phyloP scores from a whole-genome alignment of 2,329 filamentous ascomycete species.

The Emergomyces orientalis region DNA sequence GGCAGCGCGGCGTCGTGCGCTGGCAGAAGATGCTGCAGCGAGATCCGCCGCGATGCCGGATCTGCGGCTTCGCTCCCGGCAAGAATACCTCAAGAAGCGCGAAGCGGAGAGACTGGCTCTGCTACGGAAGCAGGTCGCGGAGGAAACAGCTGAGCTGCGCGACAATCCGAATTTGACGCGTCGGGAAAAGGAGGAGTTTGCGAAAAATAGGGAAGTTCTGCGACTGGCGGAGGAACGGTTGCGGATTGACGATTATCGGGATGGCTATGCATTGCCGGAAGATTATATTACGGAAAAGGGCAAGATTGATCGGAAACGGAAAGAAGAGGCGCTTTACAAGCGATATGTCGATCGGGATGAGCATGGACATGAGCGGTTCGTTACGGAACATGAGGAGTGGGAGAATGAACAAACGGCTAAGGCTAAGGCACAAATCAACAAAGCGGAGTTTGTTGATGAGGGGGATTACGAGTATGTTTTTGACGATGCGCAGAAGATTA shows the following conservation, averaged over 20 bases:
- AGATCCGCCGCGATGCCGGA: slow-evolving; percentile 67
- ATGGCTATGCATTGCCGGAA: slow-evolving; percentile 88
- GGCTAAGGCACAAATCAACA: slow-evolving; percentile 74
- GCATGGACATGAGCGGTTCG: slow-evolving; percentile 75
- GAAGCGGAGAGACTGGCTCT: slow-evolving; percentile 77
- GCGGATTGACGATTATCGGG: slow-evolving; percentile 79
- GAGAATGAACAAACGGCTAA: slow-evolving; percentile 81
- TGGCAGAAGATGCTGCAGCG: slow-evolving; percentile 59
- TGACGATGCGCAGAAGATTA: slow-evolving; percentile 78
- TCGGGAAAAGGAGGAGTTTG: slow-evolving; percentile 77
- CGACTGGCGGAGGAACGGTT: slow-evolving; percentile 74
- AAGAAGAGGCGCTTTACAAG: slow-evolving; percentile 82
- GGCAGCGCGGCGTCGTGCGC: slow-evolving; percentile 50
- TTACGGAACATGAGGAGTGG: slow-evolving; percentile 95
- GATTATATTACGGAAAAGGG: slow-evolving; percentile 93
- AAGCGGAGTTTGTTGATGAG: slow-evolving; percentile 64
- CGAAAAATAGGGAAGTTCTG: slow-evolving; percentile 73
- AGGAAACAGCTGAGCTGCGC: slow-evolving; percentile 72
- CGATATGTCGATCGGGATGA: slow-evolving; percentile 82
- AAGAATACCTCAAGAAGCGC: slow-evolving; percentile 88
- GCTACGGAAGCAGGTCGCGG: slow-evolving; percentile 79
- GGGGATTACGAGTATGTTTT: slow-evolving; percentile 88
- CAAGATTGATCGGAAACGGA: slow-evolving; percentile 76
- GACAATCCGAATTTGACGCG: slow-evolving; percentile 67
- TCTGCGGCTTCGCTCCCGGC: slow-evolving; percentile 71